Evolutionary conservation across 148 eudicot species (phyloP), one percentile per base, ranked within the genome.

Genomic region (Dianthus caryophyllus): DNA sequence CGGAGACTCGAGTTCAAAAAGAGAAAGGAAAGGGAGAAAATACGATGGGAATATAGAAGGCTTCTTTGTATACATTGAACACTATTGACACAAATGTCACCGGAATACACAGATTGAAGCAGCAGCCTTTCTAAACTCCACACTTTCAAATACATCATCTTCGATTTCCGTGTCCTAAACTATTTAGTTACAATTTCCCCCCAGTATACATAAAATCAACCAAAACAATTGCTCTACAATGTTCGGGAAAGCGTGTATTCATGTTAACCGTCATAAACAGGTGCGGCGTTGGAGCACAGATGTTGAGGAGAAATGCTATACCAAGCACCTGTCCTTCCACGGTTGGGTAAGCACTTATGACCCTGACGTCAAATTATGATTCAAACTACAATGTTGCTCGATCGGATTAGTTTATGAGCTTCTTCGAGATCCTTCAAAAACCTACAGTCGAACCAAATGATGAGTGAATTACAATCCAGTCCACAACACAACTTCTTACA

Each of bases 381-480:
- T 80, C 76, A 87, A 39, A 87, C 73, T 61, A 80, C 66, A 67
- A 66, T 78, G 38, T 75, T 78, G 79, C 81, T 85, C 24, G 84
- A 75, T 41, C 89, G 78, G 54, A 84, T 79, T 56, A 83, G 67
- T 79, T 89, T 81, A 55, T 86, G 94, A 52, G 97, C 97, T 75
- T 90, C 89, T 81, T 90, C 95, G 63, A 90, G 97, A 81, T 90
- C 97, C 81, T 81, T 88, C 79, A 90, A 67, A 72, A 90, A 90
- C 86, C 97, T 90, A 68, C 25, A 76, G 30, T 33, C 21, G 65
- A 61, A 55, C 55, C 48, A 69, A 56, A 46, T 49, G 17, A 52
- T 68, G 52, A 20, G 59, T 47, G 52, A 20, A 54, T 47, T 29
- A 26, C 27, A 57, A 56, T 13, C 10, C n/a, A 16, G n/a, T 57